phyloP scores from a whole-genome alignment of 23 red algal genomes.

The Agarophyton chilense region DNA sequence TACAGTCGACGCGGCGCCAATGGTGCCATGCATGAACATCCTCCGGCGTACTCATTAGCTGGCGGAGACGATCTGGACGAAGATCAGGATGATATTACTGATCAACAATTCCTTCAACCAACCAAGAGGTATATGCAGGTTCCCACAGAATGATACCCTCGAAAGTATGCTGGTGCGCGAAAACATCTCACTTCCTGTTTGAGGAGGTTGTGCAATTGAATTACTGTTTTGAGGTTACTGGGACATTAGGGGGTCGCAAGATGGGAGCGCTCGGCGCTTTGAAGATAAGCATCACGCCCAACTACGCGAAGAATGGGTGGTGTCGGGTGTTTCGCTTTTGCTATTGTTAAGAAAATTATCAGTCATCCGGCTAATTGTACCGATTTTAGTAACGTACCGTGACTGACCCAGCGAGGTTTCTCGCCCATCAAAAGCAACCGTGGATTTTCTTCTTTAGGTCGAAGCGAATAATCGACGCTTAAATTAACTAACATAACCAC shows the following conservation, averaged over 20 bases:
- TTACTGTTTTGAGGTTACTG: background rate
- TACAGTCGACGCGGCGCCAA: slow-evolving; percentile 46
- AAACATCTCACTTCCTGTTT: background rate
- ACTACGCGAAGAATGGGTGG: background rate
- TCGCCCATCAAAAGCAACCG: no score
- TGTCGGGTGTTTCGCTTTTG: background rate
- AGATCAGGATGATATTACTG: slow-evolving; percentile 26
- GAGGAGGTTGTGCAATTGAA: background rate
- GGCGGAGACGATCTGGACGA: slow-evolving; percentile 48
- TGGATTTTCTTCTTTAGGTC: no score
- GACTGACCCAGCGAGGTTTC: no score
- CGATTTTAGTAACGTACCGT: no score
- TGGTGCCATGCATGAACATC: slow-evolving; percentile 3
- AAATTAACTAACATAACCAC: no score
- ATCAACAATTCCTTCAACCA: slow-evolving; percentile 11
- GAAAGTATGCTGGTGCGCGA: background rate
- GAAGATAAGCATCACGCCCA: background rate
- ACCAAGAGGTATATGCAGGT: slow-evolving; percentile 27
- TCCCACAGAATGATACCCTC: slow-evolving; percentile 1
- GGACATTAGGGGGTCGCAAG: background rate
- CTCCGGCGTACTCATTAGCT: slow-evolving; percentile 16
- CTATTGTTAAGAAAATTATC: background rate
- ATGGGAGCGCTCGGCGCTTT: background rate
- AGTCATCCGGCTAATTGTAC: no score
- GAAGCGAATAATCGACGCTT: no score